Base-by-base conservation (phyloP, 1,139 yeast species). In the Diutina rugosa region DNA sequence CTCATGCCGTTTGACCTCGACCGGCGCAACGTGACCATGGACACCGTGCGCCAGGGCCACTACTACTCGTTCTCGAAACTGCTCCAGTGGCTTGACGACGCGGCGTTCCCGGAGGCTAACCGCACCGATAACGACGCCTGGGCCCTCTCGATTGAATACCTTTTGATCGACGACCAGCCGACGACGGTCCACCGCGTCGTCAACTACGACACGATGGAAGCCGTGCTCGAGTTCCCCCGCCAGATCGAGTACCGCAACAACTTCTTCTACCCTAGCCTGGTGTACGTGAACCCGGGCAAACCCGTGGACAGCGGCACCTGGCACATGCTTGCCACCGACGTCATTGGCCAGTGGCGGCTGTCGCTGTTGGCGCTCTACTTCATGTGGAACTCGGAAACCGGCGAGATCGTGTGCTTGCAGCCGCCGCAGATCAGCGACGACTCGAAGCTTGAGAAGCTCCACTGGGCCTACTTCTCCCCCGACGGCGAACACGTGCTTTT, bases 391-490 rank as follows among this genome's bases (percentile, higher is more conserved):
- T 60, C 61, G 0, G 56, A 60, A 0, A 65, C 72, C 0, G 69
- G 73, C 9, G 60, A 62, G 1, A 68, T 74, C 30, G 64, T 62
- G 7, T 86, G 89, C 0, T 65, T 86, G 12, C 64, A 63, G 16
- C 65, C 67, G 5, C 65, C 67, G 38, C 55, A 63, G 48, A 9
- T 44, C 12, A 52, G 48, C 16, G 28, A 16, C 10, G 14, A 38
- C 2, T 41, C 30, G 12, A 10, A n/a, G 3, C 49, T 30, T 69
- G 79, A 1, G 56, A 70, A 71, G 56, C 58, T 80, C 7, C 76
- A 79, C 29, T 81, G 84, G 59, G 91, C 88, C 0, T 72, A 77
- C 35, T 90, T 95, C 81, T 84, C 96, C 0, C 97, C 97, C 1
- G 70, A 74, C 3, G 89, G 90, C 26, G 77, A 76, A 47, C 74